Percentiles rank a stretch among this genome's conserved stretches.
phyloP scores from a whole-genome alignment of 805 yeast genomes.

The Yarrowia divulgata region DNA sequence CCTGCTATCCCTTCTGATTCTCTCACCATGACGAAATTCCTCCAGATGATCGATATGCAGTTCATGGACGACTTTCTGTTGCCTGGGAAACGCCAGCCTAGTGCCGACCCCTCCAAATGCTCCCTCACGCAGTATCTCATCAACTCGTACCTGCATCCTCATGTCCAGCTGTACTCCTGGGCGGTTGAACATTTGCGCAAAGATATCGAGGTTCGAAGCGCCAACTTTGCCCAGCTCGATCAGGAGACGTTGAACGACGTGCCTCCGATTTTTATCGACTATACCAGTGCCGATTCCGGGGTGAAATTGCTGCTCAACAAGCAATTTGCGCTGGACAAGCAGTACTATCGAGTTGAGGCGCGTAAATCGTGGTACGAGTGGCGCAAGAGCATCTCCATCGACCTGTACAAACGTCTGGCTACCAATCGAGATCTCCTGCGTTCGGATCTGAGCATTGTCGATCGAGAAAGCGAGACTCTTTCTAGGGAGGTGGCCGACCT shows the following conservation, averaged over 20 bases:
- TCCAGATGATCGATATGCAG: slow-evolving; percentile 32
- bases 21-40: slow-evolving; percentile 18
- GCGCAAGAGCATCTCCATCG: slow-evolving; percentile 28
- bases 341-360: slow-evolving; percentile 19
- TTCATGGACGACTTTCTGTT: slow-evolving; percentile 36
- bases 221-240: slow-evolving; percentile 11
- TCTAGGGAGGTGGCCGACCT: slow-evolving; percentile 2
- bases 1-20: not conserved
- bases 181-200: slow-evolving; percentile 28
- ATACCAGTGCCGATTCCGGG: slow-evolving; percentile 7
- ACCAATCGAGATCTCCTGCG: not conserved
- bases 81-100: not conserved
- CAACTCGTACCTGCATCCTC: slow-evolving; percentile 9
- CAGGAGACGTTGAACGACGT: slow-evolving; percentile 24
- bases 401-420: slow-evolving; percentile 15
- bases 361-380: slow-evolving; percentile 34
- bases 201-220: slow-evolving; percentile 22
- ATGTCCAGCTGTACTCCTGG: slow-evolving; percentile 18
- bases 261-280: slow-evolving; percentile 34
- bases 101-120: not conserved
- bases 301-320: slow-evolving; percentile 25
- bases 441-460: not conserved
- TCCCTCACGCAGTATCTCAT: slow-evolving; percentile 4
- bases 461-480: not conserved
- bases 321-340: slow-evolving; percentile 36